Conservation (phyloP, 208 protist species). For the Wallacemonas sp. region DNA sequence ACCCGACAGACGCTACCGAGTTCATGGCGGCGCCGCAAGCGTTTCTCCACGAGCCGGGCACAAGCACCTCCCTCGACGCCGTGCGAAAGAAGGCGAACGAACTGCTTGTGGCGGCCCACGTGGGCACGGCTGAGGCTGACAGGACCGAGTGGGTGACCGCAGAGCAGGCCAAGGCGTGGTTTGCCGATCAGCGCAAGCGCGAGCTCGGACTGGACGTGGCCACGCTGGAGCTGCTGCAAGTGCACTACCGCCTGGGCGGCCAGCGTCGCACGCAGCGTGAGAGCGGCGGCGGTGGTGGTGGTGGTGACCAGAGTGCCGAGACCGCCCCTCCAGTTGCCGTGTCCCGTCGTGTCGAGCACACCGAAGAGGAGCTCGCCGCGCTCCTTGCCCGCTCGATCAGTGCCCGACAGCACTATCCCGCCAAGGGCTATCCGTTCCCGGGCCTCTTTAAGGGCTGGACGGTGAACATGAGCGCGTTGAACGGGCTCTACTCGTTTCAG, state of each 20-base stretch:
- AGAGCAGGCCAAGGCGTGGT: slow-evolving; percentile 46
- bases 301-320: too few species aligned
- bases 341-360: background rate
- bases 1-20: slow-evolving; percentile 59
- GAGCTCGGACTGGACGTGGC: slow-evolving; percentile 64
- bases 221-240: slow-evolving; percentile 42
- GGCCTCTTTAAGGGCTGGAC: slow-evolving; percentile 29
- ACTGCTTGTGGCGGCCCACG: background rate
- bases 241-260: slow-evolving; percentile 45
- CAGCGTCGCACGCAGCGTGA: slow-evolving; percentile 8
- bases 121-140: background rate
- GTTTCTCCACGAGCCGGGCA: slow-evolving; percentile 47
- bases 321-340: too few species aligned
- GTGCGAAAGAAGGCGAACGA: slow-evolving; percentile 12
- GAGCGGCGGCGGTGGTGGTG: too few species aligned
- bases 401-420: slow-evolving; percentile 17
- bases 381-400: background rate
- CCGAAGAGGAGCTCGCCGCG: slow-evolving; percentile 10
- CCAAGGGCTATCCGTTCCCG: slow-evolving; percentile 30
- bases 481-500: slow-evolving; percentile 38
- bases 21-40: slow-evolving; percentile 78
- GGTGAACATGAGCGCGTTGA: slow-evolving; percentile 27
- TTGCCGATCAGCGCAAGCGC: slow-evolving; percentile 66
- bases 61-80: slow-evolving; percentile 19
- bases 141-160: background rate